These are phyloP conservation scores for Candida orba DNA, from an alignment of 805 yeast species.

Conservation along the genomic window DNA sequence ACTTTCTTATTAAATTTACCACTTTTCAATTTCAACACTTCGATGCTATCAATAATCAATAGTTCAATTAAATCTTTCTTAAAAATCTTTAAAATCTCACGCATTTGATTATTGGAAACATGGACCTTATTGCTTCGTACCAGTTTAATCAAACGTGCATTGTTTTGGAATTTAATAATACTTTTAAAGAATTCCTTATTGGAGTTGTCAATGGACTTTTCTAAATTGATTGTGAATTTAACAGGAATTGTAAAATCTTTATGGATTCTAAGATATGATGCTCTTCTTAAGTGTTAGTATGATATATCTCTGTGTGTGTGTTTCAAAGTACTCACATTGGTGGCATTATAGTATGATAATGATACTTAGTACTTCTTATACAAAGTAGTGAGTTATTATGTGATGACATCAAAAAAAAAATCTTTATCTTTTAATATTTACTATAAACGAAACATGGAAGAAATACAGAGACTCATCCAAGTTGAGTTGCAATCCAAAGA, in stretches of 20 bases:
- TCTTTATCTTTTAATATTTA: background rate
- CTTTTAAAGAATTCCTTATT: slow-evolving; percentile 2
- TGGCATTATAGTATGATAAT: background rate
- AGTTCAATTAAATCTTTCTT: slow-evolving; percentile 11
- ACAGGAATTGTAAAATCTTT: background rate
- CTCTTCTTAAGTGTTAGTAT: background rate
- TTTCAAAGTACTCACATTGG: background rate
- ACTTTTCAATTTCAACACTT: slow-evolving; percentile 2
- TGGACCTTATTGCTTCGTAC: slow-evolving; percentile 6
- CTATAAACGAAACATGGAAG: background rate
- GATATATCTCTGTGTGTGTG: background rate
- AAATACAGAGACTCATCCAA: background rate
- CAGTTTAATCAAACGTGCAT: slow-evolving; percentile 3
- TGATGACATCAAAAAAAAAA: no score
- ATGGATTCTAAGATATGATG: background rate
- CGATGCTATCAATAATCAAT: slow-evolving; percentile 12
- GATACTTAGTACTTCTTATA: no score
- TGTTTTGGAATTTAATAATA: slow-evolving; percentile 5
- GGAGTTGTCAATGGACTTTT: background rate
- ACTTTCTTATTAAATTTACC: background rate
- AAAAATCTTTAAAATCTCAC: slow-evolving; percentile 9
- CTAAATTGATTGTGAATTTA: slow-evolving; percentile 4
- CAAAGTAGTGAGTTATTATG: no score
- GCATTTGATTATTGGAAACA: slow-evolving; percentile 18
- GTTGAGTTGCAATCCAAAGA: background rate